Percentiles rank a stretch among this genome's conserved stretches.
Evolutionary conservation across 306 rosid species (phyloP).

Genomic region (Carpinus fangiana): DNA sequence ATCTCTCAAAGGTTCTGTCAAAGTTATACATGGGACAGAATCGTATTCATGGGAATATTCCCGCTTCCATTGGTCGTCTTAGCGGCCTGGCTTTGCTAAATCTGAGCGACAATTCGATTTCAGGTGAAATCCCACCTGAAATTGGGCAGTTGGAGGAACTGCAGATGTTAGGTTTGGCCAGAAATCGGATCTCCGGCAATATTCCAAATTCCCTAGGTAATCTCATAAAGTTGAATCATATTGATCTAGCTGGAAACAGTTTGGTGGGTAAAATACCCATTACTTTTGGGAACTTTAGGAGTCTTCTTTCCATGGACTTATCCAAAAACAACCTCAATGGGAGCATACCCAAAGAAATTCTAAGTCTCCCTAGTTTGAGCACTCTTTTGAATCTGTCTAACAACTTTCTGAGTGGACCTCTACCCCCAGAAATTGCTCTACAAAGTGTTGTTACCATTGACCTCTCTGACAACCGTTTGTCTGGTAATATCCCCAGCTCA

Average conservation of each 20-base stretch:
- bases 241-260: constrained; percentile 62
- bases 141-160: constrained; percentile 52
- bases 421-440: constrained; percentile 54
- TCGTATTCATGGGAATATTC: constrained; percentile 58
- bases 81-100: constrained; percentile 54
- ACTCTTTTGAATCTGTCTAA: constrained; percentile 53
- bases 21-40: constrained; percentile 66
- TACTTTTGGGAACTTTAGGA: constrained; percentile 51
- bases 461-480: constrained; percentile 53
- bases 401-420: constrained; percentile 58
- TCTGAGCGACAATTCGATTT: constrained; percentile 52
- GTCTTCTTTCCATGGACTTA: constrained; percentile 56
- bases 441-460: constrained; percentile 46
- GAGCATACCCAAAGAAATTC: constrained; percentile 52
- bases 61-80: constrained; percentile 58
- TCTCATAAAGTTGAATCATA: constrained; percentile 42
- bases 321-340: constrained; percentile 67
- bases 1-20: constrained; percentile 58
- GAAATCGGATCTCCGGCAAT: constrained; percentile 50
- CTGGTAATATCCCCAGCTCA: constrained; percentile 57
- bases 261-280: constrained; percentile 46
- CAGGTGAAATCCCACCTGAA: constrained; percentile 65
- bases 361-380: constrained; percentile 54
- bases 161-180: constrained; percentile 43
- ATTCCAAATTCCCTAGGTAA: constrained; percentile 63